Percentiles rank a stretch among this genome's conserved stretches.
phyloP scores from a whole-genome alignment of 345 rosid genomes.

The Aegle marmelos region DNA sequence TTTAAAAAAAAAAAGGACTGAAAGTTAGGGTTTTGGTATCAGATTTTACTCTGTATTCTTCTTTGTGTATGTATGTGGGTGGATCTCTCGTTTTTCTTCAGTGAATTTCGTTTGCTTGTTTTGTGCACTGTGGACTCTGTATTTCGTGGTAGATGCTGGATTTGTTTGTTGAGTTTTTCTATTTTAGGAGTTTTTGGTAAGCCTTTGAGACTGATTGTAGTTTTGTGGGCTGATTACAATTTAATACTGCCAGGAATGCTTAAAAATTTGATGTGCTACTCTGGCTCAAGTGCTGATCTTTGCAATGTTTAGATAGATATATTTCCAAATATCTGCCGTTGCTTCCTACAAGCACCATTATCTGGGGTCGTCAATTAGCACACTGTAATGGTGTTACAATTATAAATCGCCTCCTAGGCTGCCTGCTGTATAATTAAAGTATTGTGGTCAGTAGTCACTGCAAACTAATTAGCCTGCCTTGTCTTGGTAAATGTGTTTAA shows the following conservation, averaged over 20 bases:
- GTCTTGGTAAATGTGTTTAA: neutral
- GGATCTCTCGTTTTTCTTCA: neutral
- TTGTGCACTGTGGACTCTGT: neutral
- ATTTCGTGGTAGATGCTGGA: neutral
- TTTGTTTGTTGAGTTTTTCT: neutral
- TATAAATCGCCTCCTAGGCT: neutral
- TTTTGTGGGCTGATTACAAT: neutral
- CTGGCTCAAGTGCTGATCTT: neutral
- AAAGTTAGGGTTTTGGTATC: neutral
- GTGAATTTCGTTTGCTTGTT: neutral
- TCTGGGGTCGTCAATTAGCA: neutral
- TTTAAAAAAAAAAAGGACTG: neutral
- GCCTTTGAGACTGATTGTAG: neutral
- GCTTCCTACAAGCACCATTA: neutral
- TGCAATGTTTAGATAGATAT: neutral
- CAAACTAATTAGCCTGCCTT: neutral
- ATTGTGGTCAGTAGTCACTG: neutral
- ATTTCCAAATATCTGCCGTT: neutral
- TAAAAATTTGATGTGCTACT: neutral
- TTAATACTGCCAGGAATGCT: neutral
- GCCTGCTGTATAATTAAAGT: neutral
- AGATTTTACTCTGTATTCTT: neutral
- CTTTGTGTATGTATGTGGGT: neutral
- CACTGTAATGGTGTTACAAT: neutral
- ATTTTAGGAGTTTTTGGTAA: neutral